Conservation (phyloP, 495 filamentous ascomycete genomes). For the Evansstolkia leycettana region DNA sequence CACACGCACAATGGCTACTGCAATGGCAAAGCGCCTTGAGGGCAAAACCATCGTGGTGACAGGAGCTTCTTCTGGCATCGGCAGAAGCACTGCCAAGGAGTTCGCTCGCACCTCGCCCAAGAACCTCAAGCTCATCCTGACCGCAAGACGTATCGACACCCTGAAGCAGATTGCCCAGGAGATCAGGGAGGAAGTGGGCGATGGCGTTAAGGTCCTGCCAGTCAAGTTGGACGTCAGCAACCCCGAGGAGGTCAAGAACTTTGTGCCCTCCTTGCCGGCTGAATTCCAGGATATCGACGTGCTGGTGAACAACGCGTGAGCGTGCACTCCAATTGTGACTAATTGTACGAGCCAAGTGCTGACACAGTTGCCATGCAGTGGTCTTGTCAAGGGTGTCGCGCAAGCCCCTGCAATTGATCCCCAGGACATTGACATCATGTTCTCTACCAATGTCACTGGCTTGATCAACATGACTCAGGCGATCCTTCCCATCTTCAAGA, state of each 20-base stretch:
- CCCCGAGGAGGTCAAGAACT: slow-evolving; percentile 58
- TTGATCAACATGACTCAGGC: slow-evolving; percentile 97
- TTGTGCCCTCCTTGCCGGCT: slow-evolving; percentile 61
- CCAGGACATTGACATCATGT: slow-evolving; percentile 80
- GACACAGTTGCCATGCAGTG: slow-evolving; percentile 32
- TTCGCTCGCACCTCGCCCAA: slow-evolving; percentile 81
- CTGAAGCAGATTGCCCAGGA: slow-evolving; percentile 64
- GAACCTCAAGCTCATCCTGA: slow-evolving; percentile 72
- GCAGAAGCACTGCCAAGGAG: slow-evolving; percentile 72
- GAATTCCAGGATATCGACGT: slow-evolving; percentile 84
- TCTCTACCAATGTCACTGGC: slow-evolving; percentile 84
- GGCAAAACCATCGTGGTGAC: slow-evolving; percentile 93
- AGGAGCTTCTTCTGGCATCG: slow-evolving; percentile 90
- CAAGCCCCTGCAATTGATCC: slow-evolving; percentile 73
- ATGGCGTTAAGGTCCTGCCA: slow-evolving; percentile 70
- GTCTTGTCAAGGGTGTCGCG: slow-evolving; percentile 78
- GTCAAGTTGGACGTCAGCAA: slow-evolving; percentile 82
- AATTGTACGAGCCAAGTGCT: too few relatives aligned
- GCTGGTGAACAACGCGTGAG: slow-evolving; percentile 94
- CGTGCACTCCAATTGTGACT: slow-evolving; percentile 3
- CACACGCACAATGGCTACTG: slow-evolving; percentile 55
- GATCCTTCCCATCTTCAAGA: slow-evolving; percentile 72
- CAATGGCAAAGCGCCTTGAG: slow-evolving; percentile 73
- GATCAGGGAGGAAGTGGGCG: slow-evolving; percentile 67
- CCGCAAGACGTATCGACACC: slow-evolving; percentile 70